Conservation (phyloP, 306 rosid genomes). For the Prunus mira region DNA sequence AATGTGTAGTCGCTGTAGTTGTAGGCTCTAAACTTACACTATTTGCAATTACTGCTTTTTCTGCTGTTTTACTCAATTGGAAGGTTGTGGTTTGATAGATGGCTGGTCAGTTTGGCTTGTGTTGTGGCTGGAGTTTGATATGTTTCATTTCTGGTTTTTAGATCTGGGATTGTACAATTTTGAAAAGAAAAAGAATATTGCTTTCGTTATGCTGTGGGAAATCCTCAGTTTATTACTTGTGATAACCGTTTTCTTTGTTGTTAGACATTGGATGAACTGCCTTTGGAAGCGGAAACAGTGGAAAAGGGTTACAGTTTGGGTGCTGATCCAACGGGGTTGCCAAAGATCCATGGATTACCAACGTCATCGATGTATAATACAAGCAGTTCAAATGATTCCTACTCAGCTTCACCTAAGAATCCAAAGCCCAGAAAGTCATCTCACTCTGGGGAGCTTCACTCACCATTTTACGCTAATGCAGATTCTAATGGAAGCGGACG, state of each 20-base stretch:
- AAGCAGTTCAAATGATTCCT: conserved; percentile 57
- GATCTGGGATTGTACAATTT: background rate
- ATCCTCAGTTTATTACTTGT: background rate
- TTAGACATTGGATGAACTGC: conserved; percentile 90
- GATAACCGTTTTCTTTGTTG: conserved; percentile 13
- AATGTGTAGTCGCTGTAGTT: background rate
- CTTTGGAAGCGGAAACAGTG: conserved; percentile 89
- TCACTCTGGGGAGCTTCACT: conserved; percentile 81
- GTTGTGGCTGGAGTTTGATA: background rate
- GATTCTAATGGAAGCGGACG: conserved; percentile 80
- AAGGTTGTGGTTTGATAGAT: background rate
- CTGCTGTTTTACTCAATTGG: background rate
- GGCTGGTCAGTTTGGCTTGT: background rate
- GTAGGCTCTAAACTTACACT: background rate
- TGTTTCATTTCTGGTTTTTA: background rate
- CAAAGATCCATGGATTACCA: conserved; percentile 81
- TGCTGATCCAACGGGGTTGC: conserved; percentile 78
- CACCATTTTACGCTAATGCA: conserved; percentile 53
- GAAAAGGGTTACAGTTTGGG: conserved; percentile 82
- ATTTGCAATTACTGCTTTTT: background rate
- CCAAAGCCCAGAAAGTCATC: conserved; percentile 68
- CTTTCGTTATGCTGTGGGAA: background rate
- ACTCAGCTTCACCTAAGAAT: conserved; percentile 69
- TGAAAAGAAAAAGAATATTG: background rate
- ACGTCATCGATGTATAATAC: conserved; percentile 58